Evolutionary conservation across 176 grass and related monocot genomes (phyloP), one percentile per base, ranked within the genome.

Genomic region (Rhynchospora breviuscula): DNA sequence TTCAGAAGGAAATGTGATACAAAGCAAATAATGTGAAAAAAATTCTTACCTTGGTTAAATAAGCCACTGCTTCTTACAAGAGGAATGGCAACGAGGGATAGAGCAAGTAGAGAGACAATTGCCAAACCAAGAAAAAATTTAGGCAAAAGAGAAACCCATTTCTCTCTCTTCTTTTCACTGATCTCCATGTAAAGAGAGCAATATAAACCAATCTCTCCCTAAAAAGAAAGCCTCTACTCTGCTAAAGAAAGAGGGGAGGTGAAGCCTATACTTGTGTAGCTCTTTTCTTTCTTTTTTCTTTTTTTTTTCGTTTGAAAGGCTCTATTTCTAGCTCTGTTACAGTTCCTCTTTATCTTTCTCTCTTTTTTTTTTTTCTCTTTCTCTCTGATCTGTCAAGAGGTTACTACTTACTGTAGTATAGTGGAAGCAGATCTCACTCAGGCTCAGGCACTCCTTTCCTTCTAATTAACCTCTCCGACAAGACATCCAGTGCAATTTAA

Each of bases 401-500:
- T 58, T 58, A 58, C 56, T 58, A 40, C 13, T 61, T n/a, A 15
- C 5, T n/a, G 59, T 21, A 61, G 18, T 21, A 15, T 1, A 40
- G 35, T 61, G 29, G 13, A 31, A 67, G 26, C 64, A 67, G 64
- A 67, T 67, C 29, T 67, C 64, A 15, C 59, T 60, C 18, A 14
- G 4, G 2, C 59, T 61, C 18, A 15, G 7, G 2, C 59, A 21
- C 56, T 58, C 56, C 13, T 58, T 58, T 64, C 62, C 22, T 64
- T 67, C 29, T 67, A n/a, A n/a, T n/a, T n/a, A 67, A 45, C 67
- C 35, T 45, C 67, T 70, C 67, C 67, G 67, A 70, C 67, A 52
- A 25, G n/a, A 74, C 46, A 74, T 74, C 70, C 70, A 74, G 46
- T 52, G 46, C 46, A 73, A 73, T 51, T 74, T 74, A 73, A 49